Evolutionary conservation across 2,329 filamentous ascomycete genomes (phyloP).

Genomic region (Diaporthe sp.): DNA sequence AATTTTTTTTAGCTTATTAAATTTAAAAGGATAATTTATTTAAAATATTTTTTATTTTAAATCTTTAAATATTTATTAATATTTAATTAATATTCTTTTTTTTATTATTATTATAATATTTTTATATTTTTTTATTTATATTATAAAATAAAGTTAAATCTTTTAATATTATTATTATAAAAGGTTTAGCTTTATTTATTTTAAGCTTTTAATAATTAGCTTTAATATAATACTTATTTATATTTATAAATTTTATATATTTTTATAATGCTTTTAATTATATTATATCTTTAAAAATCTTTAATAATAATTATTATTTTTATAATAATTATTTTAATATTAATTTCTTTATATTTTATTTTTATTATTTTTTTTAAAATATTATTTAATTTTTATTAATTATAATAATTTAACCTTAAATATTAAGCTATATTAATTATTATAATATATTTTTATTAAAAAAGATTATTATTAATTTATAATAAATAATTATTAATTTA

Average conservation of each 20-base stretch:
- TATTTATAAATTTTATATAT: neutral
- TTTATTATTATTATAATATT: neutral
- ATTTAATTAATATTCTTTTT: neutral
- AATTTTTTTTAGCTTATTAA: neutral
- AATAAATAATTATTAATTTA: neutral
- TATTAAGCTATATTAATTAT: neutral
- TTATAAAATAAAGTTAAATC: neutral
- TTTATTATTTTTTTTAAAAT: neutral
- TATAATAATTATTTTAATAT: too few relatives aligned
- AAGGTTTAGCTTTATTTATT: neutral
- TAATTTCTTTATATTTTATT: neutral
- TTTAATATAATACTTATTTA: neutral
- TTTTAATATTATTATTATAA: neutral
- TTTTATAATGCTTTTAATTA: neutral
- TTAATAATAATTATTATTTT: neutral
- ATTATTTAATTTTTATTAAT: neutral
- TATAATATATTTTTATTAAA: neutral
- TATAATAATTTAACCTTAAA: neutral
- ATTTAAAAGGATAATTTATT: neutral
- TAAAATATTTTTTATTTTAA: neutral
- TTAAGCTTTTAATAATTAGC: neutral
- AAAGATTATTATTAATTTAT: neutral
- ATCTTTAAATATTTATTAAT: neutral
- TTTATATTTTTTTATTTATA: neutral
- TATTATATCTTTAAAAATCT: neutral